Percentiles rank a stretch among this genome's conserved stretches.
Conservation (phyloP, 768 basidiomycete genomes). For the Pleurotus sapidus region DNA sequence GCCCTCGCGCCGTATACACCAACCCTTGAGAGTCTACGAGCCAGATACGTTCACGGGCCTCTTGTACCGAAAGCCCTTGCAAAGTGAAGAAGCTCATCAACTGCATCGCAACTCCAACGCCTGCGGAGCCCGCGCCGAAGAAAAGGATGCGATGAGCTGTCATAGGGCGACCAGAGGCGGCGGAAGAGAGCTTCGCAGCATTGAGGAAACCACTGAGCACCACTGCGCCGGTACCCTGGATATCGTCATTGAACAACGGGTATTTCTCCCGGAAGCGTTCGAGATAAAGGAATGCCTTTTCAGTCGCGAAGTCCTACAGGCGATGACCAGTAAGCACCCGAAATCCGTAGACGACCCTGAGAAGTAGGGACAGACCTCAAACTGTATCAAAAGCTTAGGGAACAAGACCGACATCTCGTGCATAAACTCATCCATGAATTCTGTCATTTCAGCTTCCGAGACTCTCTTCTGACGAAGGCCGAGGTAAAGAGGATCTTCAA, state of each 20-base stretch:
- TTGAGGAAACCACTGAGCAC: conserved; percentile 89
- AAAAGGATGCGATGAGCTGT: conserved; percentile 84
- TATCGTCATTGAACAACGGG: conserved; percentile 87
- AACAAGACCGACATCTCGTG: conserved; percentile 68
- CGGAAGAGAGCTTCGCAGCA: conserved; percentile 75
- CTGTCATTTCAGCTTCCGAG: conserved; percentile 61
- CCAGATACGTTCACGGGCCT: conserved; percentile 77
- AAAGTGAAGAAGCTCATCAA: conserved; percentile 86
- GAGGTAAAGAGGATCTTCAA: conserved; percentile 88
- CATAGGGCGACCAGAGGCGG: conserved; percentile 65
- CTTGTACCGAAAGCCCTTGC: conserved; percentile 70
- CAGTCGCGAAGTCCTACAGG: conserved; percentile 82
- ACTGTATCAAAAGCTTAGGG: conserved; percentile 84
- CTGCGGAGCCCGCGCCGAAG: conserved; percentile 89
- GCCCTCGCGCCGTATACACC: conserved; percentile 71
- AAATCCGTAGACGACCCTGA: background rate
- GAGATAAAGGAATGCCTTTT: conserved; percentile 87
- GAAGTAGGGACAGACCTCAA: conserved; percentile 48
- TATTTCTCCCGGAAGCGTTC: conserved; percentile 72
- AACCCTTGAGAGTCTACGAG: conserved; percentile 87
- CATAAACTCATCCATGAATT: conserved; percentile 96
- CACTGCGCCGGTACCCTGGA: conserved; percentile 89
- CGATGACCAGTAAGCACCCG: background rate
- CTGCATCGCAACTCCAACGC: conserved; percentile 90
- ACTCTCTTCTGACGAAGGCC: conserved; percentile 75